Evolutionary conservation across 2,329 filamentous ascomycete species (phyloP).

Genomic region (Daldinia eschscholtzii): DNA sequence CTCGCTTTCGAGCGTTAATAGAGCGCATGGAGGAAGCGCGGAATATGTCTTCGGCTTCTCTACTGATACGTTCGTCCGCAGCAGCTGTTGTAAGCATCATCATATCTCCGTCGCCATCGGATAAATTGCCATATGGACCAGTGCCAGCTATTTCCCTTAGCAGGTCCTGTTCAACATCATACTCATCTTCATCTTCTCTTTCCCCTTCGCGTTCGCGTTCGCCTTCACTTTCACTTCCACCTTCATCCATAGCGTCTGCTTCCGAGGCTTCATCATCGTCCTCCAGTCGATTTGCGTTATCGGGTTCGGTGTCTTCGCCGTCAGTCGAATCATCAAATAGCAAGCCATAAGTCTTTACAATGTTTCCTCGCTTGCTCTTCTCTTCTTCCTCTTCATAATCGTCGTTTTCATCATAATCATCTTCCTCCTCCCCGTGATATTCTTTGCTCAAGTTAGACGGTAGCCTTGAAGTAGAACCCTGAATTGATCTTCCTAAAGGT

Average conservation of each 20-base stretch:
- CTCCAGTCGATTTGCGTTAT: conserved; percentile 50
- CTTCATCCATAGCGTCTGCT: conserved; percentile 48
- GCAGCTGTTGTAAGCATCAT: conserved; percentile 69
- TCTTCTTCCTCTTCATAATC: conserved; percentile 58
- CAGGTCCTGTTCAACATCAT: conserved; percentile 55
- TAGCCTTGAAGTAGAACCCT: conserved; percentile 55
- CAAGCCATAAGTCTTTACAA: conserved; percentile 51
- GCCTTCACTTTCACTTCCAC: conserved; percentile 3
- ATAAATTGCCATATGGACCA: conserved; percentile 46
- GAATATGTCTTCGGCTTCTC: conserved; percentile 68
- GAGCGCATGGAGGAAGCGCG: conserved; percentile 65
- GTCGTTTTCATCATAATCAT: conserved; percentile 56
- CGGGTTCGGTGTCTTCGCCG: conserved; percentile 54
- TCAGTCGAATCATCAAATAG: conserved; percentile 57
- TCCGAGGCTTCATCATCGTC: conserved; percentile 55
- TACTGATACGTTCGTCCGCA: conserved; percentile 64
- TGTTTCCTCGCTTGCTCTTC: conserved; percentile 51
- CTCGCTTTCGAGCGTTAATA: conserved; percentile 57
- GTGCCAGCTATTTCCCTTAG: conserved; percentile 51
- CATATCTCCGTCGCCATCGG: conserved; percentile 62
- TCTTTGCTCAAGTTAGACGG: conserved; percentile 67
- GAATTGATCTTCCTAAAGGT: conserved; percentile 64
- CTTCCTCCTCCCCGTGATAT: conserved; percentile 53
- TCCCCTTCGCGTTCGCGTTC: too few relatives aligned
- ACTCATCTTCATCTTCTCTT: conserved; percentile 47